Evolutionary conservation across 2,329 filamentous ascomycete genomes (phyloP), one percentile per base, ranked within the genome.

Genomic region (Phyllosticta citrichinensis): DNA sequence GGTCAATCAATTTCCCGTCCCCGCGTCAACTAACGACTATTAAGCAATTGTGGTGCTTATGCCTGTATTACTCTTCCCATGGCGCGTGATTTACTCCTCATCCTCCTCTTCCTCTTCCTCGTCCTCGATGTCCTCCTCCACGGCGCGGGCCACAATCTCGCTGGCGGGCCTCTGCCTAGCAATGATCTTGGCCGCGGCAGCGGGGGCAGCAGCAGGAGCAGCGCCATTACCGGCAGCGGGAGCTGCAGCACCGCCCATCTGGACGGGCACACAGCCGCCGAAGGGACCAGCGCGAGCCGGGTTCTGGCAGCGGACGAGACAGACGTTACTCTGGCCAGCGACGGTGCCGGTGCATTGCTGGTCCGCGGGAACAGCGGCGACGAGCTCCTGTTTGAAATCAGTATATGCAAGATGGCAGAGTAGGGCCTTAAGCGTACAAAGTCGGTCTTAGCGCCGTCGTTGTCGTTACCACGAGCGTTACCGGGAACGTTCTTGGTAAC

Each of bases 281-380:
- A 87, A 87, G 30, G 84, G 84, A 14, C 84, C 83, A 47, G 83
- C 83, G 59, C 78, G 73, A 35, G 83, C 83, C 1, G 75, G 77
- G 71, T 87, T 87, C 75, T 83, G 74, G 74, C 83, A 86, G 25
- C 82, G 79, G 56, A 87, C 82, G 66, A 87, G 79, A 74, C 84
- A 87, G 66, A 85, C 78, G 65, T 83, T 83, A 40, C 75, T 69
- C 72, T 83, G 77, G 50, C 83, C 84, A 12, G 81, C 83, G 5
- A 83, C 80, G 35, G 77, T 82, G 55, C 84, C 84, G 14, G 81
- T 84, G 74, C 84, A 87, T 54, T 74, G 67, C 73, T 82, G 80
- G 63, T 74, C 72, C 50, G 78, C 79, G 0, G 83, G 81, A 63
- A 87, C 80, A n/a, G 76, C 75, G 14, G 79, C 83, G n/a, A 73